Percentiles rank a stretch among this genome's conserved stretches.
Evolutionary conservation across 345 rosid genomes (phyloP).

Genomic region (Brassica napus): Da-Ae NC_063449.1:40774001-40774500

Average conservation of each 20-base stretch:
- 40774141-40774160: neutral
- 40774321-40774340: neutral
- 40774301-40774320: neutral
- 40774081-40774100: neutral
- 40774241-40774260: neutral
- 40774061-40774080: neutral
- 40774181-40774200: neutral
- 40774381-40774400: neutral
- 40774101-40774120: neutral
- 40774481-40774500: neutral
- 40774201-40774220: neutral
- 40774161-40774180: neutral
- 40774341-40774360: neutral
- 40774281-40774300: neutral
- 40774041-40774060: neutral
- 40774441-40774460: neutral
- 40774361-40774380: neutral
- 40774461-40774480: neutral
- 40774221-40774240: neutral
- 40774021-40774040: conserved; percentile 23
- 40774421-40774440: neutral
- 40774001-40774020: neutral
- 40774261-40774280: neutral
- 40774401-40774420: neutral
- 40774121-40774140: neutral